Evolutionary conservation across 2,329 filamentous ascomycete genomes (phyloP).

Genomic region (Pseudocercospora musae): DNA sequence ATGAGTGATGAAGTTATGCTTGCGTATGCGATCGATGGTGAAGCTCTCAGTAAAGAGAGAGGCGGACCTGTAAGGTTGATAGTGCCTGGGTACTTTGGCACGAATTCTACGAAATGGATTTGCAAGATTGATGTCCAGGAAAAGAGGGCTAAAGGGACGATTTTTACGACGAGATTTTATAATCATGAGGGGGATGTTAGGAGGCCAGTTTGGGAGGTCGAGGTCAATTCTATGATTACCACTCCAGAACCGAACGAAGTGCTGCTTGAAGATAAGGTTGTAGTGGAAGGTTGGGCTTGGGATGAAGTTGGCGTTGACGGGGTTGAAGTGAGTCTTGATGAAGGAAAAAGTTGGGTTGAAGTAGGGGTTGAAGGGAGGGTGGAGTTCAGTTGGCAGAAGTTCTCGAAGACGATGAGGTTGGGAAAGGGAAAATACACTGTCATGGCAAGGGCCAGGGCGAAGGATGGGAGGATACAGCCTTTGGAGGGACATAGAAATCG

Average conservation of each 20-base stretch:
- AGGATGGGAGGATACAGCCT: constrained; percentile 21
- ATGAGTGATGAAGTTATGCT: constrained; percentile 28
- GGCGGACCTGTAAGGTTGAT: constrained; percentile 34
- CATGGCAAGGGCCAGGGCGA: constrained; percentile 18
- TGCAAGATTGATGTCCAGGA: constrained; percentile 25
- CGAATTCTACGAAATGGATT: constrained; percentile 36
- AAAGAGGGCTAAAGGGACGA: constrained; percentile 23
- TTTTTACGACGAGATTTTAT: constrained; percentile 32
- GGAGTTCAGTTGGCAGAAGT: constrained; percentile 24
- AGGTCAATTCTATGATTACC: constrained; percentile 33
- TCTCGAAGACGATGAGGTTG: constrained; percentile 3
- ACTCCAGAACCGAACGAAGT: constrained; percentile 13
- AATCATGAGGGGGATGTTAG: constrained; percentile 20
- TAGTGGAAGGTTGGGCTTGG: constrained; percentile 32
- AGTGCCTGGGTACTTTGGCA: constrained; percentile 36
- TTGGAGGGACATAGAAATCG: constrained; percentile 27
- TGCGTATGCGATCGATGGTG: constrained; percentile 31
- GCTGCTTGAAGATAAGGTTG: background rate
- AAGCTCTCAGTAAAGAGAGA: constrained; percentile 23
- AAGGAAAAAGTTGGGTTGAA: constrained; percentile 10
- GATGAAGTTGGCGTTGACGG: constrained; percentile 20
- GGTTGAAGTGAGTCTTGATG: constrained; percentile 27
- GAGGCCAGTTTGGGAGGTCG: constrained; percentile 31
- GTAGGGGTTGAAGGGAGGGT: constrained; percentile 5
- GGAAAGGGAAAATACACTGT: constrained; percentile 4